Percentiles rank a stretch among this genome's conserved stretches.
Conservation (phyloP, 768 basidiomycete species). For the Boletus patriciae region DNA sequence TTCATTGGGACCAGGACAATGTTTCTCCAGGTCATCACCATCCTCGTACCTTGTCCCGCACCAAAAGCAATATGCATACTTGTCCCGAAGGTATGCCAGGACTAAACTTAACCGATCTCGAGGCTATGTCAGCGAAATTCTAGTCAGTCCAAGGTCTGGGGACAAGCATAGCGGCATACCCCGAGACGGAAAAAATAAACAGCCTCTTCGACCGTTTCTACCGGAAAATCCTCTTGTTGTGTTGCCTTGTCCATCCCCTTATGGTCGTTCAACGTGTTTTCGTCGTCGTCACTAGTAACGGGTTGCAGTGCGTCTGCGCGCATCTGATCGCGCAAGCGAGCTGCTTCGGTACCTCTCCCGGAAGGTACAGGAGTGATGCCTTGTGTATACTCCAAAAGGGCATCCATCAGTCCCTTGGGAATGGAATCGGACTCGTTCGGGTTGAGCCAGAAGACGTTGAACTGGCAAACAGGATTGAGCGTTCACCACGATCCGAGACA, state of each 20-base stretch:
- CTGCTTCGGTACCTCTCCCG: conserved; percentile 27
- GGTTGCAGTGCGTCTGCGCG: conserved; percentile 67
- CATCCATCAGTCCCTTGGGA: conserved; percentile 63
- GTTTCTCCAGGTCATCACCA: conserved; percentile 53
- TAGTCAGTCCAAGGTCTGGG: conserved; percentile 12
- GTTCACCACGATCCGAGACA: not conserved
- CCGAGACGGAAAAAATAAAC: conserved; percentile 64
- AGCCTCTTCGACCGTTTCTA: conserved; percentile 65
- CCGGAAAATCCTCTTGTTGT: conserved; percentile 41
- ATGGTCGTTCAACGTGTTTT: conserved; percentile 28
- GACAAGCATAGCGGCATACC: conserved; percentile 38
- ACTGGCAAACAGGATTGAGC: conserved; percentile 44
- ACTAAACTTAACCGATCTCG: conserved; percentile 67
- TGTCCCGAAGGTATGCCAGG: conserved; percentile 69
- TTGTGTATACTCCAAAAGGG: conserved; percentile 45
- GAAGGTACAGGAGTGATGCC: conserved; percentile 5
- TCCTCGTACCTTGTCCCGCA: conserved; percentile 76
- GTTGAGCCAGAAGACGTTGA: conserved; percentile 80
- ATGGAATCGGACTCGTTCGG: conserved; percentile 63
- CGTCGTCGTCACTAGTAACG: conserved; percentile 36
- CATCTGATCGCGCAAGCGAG: conserved; percentile 73
- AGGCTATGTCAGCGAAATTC: conserved; percentile 50
- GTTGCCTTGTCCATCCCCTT: conserved; percentile 17
- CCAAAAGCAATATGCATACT: conserved; percentile 84
- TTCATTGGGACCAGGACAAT: conserved; percentile 77